Conservation (phyloP, 2,329 filamentous ascomycete species). For the Massarina eburnea region DNA sequence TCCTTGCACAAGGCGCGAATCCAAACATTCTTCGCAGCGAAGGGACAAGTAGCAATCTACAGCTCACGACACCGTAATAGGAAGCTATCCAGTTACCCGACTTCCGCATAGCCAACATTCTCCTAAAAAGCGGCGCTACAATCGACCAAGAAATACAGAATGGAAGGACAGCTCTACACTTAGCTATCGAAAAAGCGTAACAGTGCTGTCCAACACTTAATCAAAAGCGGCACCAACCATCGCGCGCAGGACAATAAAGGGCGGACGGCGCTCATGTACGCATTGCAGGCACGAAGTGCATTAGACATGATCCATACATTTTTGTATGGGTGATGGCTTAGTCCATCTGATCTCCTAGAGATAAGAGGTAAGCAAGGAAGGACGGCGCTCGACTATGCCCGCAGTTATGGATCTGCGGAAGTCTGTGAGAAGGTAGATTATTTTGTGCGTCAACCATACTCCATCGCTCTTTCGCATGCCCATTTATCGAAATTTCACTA, state of each 20-base stretch:
- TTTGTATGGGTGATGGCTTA: neutral
- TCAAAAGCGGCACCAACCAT: neutral
- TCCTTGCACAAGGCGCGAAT: no score
- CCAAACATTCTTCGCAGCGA: no score
- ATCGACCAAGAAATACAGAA: neutral
- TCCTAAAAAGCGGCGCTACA: neutral
- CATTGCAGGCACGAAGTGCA: neutral
- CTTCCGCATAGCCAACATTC: neutral
- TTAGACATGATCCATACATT: neutral
- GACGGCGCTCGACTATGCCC: neutral
- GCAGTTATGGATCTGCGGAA: neutral
- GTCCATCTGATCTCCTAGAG: neutral
- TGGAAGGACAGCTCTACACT: conserved; percentile 1
- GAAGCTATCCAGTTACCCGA: neutral
- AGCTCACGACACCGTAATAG: neutral
- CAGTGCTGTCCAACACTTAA: neutral
- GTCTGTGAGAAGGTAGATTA: no score
- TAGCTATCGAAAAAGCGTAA: neutral
- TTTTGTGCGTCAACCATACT: no score
- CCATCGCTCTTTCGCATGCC: no score
- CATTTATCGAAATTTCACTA: no score
- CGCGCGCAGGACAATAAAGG: neutral
- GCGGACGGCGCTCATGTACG: neutral
- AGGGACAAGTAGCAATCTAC: no score
- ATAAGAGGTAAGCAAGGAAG: neutral